Percentiles rank a stretch among this genome's conserved stretches.
Conservation (phyloP, 345 rosid genomes). For the Pugionium dolabratum region DNA sequence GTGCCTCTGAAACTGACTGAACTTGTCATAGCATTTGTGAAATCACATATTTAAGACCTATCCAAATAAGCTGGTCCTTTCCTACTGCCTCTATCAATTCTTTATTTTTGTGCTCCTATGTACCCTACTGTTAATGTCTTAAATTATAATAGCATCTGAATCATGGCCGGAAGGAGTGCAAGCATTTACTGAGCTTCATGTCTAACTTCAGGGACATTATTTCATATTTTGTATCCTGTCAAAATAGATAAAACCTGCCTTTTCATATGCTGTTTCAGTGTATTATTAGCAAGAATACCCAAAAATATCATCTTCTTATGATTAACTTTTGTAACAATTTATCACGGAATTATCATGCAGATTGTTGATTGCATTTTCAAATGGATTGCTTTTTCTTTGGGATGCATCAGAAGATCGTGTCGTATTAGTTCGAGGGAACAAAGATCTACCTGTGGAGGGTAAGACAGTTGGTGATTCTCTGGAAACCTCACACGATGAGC, state of each 20-base stretch:
- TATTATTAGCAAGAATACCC: background rate
- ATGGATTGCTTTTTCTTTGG: conserved; percentile 82
- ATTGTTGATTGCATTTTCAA: conserved; percentile 69
- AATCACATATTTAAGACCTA: conserved; percentile 13
- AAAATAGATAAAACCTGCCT: conserved; percentile 7
- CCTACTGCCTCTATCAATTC: background rate
- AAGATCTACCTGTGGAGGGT: conserved; percentile 64
- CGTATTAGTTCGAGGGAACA: conserved; percentile 60
- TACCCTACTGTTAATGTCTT: conserved; percentile 7
- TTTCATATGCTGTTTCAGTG: conserved; percentile 19
- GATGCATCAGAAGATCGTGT: conserved; percentile 70
- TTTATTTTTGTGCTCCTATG: conserved; percentile 10
- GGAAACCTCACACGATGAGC: conserved; percentile 40
- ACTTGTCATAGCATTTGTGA: conserved; percentile 25
- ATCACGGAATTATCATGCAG: conserved; percentile 50
- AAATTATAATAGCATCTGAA: conserved; percentile 19
- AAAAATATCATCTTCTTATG: background rate
- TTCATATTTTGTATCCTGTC: conserved; percentile 1
- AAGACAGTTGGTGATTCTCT: conserved; percentile 42
- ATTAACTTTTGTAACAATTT: conserved; percentile 14
- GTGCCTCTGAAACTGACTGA: conserved; percentile 7
- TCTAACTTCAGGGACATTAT: conserved; percentile 8
- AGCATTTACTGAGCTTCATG: conserved; percentile 17
- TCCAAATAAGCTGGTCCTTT: conserved; percentile 18
- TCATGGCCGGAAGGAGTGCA: background rate